Evolutionary conservation across 768 basidiomycete species (phyloP), one percentile per base, ranked within the genome.

Genomic region (Boletus rex-veris): DNA sequence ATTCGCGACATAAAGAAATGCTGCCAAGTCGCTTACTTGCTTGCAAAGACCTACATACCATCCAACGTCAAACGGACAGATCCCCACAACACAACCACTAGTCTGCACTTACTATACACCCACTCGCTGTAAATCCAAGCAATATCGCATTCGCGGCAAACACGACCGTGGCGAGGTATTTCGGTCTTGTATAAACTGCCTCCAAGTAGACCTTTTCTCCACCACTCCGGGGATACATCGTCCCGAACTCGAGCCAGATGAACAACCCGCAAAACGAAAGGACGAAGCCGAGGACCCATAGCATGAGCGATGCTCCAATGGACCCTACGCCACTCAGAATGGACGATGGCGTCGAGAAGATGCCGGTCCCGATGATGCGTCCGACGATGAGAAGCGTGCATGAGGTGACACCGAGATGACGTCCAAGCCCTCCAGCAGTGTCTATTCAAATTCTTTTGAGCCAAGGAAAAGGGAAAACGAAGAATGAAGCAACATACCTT

Each of bases 141-240:
- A 81, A 39, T 41, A 82, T 79, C 0, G 78, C 76, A 42, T 78
- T 79, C 41, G 66, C 57, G 2, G 80, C 75, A 48, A 80, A 82
- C 15, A 81, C 64, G 11, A 78, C 66, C 0, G 81, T 82, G 6
- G 74, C 76, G 3, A 82, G 66, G 45, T 75, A 76, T 53, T 67
- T 73, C 6, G 81, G 80, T 36, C 65, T 71, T 42, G 64, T 71
- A 62, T 81, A 84, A 4, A 81, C 72, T 0, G 77, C 80, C 62
- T 84, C 83, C 26, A 83, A 69, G 57, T 84, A 83, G 3, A 83
- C 81, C 64, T 85, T 83, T 62, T 84, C 83, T 7, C 82, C 82
- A 10, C 83, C 82, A 12, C 79, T 81, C 1, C 82, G 75, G 4
- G 82, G 83, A 54, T 77, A 81, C 83, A 84, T 84, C 3, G 81